Evolutionary conservation across 2,329 filamentous ascomycete species (phyloP), one percentile per base, ranked within the genome.

Genomic region (Dothiorella sarmentorum): DNA sequence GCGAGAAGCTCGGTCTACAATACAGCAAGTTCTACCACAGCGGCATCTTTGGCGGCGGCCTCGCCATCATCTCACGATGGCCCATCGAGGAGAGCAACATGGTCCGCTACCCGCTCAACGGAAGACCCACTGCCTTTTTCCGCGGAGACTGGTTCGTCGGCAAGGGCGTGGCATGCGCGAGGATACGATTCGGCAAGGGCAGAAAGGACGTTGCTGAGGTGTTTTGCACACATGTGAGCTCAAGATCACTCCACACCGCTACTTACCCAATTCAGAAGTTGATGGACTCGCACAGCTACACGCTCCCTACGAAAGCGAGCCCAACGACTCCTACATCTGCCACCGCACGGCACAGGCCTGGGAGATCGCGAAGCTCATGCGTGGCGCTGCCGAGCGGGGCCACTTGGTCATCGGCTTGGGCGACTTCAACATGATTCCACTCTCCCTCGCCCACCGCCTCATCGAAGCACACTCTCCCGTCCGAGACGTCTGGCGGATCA

Each of bases 101-200:
- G 91, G 82, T 85, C 64, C 81, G 80, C 3, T 99, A 97, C 71
- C 85, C 91, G n/a, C 81, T 99, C 56, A 97, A 96, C 72, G 94
- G 94, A 17, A 84, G 93, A 17, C 94, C 94, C 5, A 93, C 91
- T 9, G 93, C 93, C 4, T 96, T 97, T 75, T 97, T 88, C 76
- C 82, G 93, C 61, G 94, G 94, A 10, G 93, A 97, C 73, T 97
- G 93, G 91, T 97, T 86, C 69, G 92, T 97, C 9, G 94, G 94
- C 0, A 97, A 97, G 72, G 94, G 94, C 15, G 86, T 97, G 40
- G 94, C 93, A 6, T 88, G 84, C 68, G 93, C 93, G 2, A 83
- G 83, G 62, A 88, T 97, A 65, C 80, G 89, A 3, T 87, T 88
- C 64, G 90, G 90, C 0, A 76, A 82, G 0, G 81, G 76, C 1